A percentile compares a stretch with the other conserved stretches of the same genome.
These are phyloP conservation scores for Intubia oerlemansii DNA, from an alignment of 2,329 filamentous ascomycete species.

Conservation along the genomic window DNA sequence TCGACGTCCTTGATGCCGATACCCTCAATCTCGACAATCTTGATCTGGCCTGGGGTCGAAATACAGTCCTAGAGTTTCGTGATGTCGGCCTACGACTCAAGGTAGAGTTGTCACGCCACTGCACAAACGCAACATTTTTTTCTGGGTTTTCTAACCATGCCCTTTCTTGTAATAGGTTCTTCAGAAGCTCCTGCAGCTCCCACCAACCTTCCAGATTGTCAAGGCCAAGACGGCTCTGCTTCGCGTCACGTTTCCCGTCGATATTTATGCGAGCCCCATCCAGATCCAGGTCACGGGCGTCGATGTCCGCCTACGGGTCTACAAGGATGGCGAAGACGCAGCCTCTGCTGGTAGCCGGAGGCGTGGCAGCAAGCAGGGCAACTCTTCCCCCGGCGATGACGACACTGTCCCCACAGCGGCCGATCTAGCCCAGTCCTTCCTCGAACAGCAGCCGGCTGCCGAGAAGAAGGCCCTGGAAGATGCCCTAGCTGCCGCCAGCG, in stretches of 20 bases:
- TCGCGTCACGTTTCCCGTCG: constrained; percentile 65
- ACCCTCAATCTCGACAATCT: constrained; percentile 70
- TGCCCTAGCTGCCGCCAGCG: constrained; percentile 40
- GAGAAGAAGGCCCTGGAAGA: constrained; percentile 49
- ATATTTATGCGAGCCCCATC: constrained; percentile 73
- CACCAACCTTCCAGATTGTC: constrained; percentile 45
- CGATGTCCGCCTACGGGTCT: constrained; percentile 42
- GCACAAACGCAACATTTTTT: background rate
- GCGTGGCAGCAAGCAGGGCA: constrained; percentile 1
- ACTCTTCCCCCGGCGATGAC: constrained; percentile 12
- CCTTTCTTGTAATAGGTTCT: constrained; percentile 65
- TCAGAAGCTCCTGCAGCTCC: constrained; percentile 51
- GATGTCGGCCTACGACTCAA: constrained; percentile 67
- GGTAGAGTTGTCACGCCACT: constrained; percentile 24
- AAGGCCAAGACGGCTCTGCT: constrained; percentile 58
- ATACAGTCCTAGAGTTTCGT: constrained; percentile 65
- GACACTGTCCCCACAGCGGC: constrained; percentile 41
- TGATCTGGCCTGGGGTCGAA: constrained; percentile 63
- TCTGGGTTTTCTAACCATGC: too few species aligned
- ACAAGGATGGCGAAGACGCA: constrained; percentile 1
- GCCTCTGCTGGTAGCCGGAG: too few species aligned
- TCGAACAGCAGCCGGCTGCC: constrained; percentile 45
- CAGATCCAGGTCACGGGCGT: constrained; percentile 64
- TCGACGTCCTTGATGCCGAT: constrained; percentile 77
- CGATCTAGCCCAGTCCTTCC: constrained; percentile 57